phyloP scores from a whole-genome alignment of 1,284 basidiomycete genomes.

The Pseudozyma flocculosa region DNA sequence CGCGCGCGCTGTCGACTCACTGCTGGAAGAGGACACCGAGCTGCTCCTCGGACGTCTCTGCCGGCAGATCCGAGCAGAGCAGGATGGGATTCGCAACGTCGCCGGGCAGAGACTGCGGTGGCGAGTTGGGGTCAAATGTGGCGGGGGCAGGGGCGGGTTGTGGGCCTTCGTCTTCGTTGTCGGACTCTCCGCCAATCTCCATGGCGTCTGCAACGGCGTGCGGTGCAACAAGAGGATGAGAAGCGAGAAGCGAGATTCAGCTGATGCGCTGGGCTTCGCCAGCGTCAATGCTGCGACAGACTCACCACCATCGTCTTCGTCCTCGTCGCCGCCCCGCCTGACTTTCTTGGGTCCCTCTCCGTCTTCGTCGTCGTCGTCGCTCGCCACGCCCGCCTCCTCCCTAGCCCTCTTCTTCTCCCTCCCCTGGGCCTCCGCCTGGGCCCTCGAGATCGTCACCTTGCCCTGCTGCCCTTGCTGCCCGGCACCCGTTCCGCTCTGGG shows the following conservation, averaged over 20 bases:
- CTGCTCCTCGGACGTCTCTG: conserved; percentile 76
- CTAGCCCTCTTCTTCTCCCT: conserved; percentile 67
- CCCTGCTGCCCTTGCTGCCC: conserved; percentile 7
- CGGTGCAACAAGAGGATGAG: background rate
- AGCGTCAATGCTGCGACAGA: too few relatives aligned
- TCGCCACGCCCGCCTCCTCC: conserved; percentile 59
- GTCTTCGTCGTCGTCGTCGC: conserved; percentile 31
- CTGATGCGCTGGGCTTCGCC: too few relatives aligned
- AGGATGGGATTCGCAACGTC: conserved; percentile 1
- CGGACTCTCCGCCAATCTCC: conserved; percentile 74
- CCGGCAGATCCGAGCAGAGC: conserved; percentile 72
- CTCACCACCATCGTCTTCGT: conserved; percentile 62
- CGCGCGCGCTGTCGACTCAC: too few relatives aligned
- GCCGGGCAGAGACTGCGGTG: conserved; percentile 1
- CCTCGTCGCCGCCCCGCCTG: conserved; percentile 14
- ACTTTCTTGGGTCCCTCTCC: conserved; percentile 13
- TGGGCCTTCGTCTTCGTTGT: conserved; percentile 2
- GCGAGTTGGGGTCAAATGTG: too few relatives aligned
- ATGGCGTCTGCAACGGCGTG: conserved; percentile 63
- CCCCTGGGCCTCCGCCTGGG: conserved; percentile 67
- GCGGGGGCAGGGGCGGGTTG: background rate
- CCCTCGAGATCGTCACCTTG: conserved; percentile 59
- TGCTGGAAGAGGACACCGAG: conserved; percentile 82
- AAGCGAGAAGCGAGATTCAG: background rate
- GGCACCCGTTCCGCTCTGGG: conserved; percentile 23